These are phyloP conservation scores for Calonectria pteridis DNA, from an alignment of 2,329 filamentous ascomycete genomes.

Conservation along the genomic window DNA sequence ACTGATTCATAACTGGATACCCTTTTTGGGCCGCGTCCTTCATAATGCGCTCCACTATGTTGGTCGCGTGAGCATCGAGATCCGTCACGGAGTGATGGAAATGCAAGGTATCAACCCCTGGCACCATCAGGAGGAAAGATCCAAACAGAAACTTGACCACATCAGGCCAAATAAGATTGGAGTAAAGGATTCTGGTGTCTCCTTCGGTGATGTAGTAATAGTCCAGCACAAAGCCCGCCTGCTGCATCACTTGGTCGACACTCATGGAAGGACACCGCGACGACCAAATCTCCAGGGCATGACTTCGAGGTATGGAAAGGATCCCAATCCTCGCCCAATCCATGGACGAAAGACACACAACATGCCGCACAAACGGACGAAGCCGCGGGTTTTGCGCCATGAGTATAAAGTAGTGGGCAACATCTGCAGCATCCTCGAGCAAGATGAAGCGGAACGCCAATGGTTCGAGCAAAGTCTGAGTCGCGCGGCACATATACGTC, in stretches of 20 bases:
- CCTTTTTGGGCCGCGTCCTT: neutral
- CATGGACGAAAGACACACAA: neutral
- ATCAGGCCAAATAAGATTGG: neutral
- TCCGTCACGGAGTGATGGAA: neutral
- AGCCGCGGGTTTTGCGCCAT: slow-evolving; percentile 29
- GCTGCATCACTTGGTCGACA: neutral
- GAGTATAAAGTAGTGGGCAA: slow-evolving; percentile 30
- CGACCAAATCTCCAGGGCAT: neutral
- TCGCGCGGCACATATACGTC: slow-evolving; percentile 31
- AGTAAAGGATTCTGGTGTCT: neutral
- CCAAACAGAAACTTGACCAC: slow-evolving; percentile 16
- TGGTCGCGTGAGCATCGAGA: neutral
- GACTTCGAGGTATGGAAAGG: neutral
- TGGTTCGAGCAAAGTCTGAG: slow-evolving; percentile 30
- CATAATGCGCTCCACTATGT: neutral
- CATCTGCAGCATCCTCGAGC: slow-evolving; percentile 16
- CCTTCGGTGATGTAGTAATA: neutral
- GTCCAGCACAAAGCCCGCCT: slow-evolving; percentile 8
- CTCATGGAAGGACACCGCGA: neutral
- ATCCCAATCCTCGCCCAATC: neutral
- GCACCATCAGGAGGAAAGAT: slow-evolving; percentile 11
- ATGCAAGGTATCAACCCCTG: neutral
- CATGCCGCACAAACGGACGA: slow-evolving; percentile 4
- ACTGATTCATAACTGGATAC: neutral
- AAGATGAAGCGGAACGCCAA: slow-evolving; percentile 33